Evolutionary conservation across 2,329 filamentous ascomycete genomes (phyloP), one percentile per base, ranked within the genome.

Genomic region (Penicillium verrucosum): DNA sequence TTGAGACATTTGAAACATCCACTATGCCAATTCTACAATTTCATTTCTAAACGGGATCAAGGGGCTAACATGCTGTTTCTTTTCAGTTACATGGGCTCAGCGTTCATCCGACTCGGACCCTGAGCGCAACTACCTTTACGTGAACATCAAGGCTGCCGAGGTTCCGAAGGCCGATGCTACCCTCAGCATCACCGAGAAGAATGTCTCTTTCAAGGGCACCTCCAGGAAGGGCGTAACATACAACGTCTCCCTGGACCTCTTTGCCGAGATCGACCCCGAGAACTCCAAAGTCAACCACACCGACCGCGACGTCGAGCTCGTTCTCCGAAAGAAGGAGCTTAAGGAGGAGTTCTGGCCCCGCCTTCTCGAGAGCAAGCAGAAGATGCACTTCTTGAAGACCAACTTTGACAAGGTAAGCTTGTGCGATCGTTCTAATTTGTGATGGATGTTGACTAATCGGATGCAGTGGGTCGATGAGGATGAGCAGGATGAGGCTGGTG

Each of bases 321-420:
- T 96, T 75, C 84, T 99, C 76, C 86, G 90, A 78, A 99, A 99
- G 89, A 97, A 97, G 87, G 92, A 96, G 73, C 83, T 94, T 64
- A 90, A 92, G 78, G 86, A 91, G 71, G 91, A 94, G 78, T 97
- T 88, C 85, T 99, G 94, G 94, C 92, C 92, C 62, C 87, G 94
- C 63, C 84, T 99, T 70, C 83, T 97, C 74, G 97, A 97, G 87
- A 90, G 93, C 59, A 77, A 81, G 66, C 88, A 90, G 83, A 96
- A 91, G 82, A 80, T 90, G 54, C 94, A 97, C 80, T 99, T 92
- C 85, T 79, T 99, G 71, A 96, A 96, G 88, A 97, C 94, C 64
- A 89, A 99, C 80, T 99, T 99, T 70, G 92, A 97, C 82, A 97
- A 96, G 89, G 86, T 88, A 74, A 59, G 82, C 43, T 36, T 37